These are phyloP conservation scores for Cercospora sp. DNA, from an alignment of 2,329 filamentous ascomycete genomes.

Conservation along the genomic window DNA sequence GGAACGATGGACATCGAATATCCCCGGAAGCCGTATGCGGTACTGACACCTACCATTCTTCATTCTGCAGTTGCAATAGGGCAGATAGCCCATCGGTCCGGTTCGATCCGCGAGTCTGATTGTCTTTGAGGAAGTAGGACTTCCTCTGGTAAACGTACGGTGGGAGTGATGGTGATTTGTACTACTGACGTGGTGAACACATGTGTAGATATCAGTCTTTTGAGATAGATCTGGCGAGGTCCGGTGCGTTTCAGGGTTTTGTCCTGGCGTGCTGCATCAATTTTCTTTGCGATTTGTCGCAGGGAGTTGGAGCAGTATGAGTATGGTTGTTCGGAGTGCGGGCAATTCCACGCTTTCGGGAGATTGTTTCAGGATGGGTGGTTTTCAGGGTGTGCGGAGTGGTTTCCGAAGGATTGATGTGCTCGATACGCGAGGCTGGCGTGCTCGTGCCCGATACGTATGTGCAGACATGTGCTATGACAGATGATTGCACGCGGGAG, in stretches of 20 bases:
- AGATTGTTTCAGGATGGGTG: background rate
- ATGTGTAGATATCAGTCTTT: background rate
- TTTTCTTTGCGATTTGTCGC: background rate
- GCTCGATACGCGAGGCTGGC: too few species aligned
- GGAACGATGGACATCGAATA: background rate
- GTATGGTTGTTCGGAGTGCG: background rate
- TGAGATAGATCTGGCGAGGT: conserved; percentile 7
- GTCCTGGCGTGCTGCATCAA: conserved; percentile 14
- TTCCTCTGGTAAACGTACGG: background rate
- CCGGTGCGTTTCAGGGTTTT: conserved; percentile 1
- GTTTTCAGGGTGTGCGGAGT: background rate
- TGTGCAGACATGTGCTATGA: background rate
- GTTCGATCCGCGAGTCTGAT: background rate
- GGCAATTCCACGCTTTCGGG: background rate
- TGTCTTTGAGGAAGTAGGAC: background rate
- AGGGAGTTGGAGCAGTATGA: conserved; percentile 11
- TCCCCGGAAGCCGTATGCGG: background rate
- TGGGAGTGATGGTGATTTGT: background rate
- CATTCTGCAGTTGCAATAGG: background rate
- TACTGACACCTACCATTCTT: conserved; percentile 1
- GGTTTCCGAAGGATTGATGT: background rate
- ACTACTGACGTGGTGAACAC: background rate
- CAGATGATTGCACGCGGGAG: background rate
- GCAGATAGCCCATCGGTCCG: conserved; percentile 2
- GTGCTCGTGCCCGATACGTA: too few species aligned